A percentile compares a stretch with the other conserved stretches of the same genome.
phyloP scores from a whole-genome alignment of 2,329 filamentous ascomycete species.

The Ophiostoma tasmaniense region DNA sequence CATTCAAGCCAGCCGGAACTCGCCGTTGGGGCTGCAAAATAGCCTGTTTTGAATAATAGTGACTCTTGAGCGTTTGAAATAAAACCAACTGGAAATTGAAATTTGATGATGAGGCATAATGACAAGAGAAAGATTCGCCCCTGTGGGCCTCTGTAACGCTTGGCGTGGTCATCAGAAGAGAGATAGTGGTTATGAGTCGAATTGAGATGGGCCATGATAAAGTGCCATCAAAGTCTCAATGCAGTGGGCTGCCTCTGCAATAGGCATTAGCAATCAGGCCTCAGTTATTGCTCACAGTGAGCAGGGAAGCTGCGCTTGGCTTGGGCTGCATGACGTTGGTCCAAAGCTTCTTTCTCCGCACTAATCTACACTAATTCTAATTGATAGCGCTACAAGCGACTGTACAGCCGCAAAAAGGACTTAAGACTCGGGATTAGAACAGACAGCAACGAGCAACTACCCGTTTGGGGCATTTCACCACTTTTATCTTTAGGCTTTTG shows the following conservation, averaged over 20 bases:
- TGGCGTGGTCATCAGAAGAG: too few species aligned
- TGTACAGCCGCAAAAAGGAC: not conserved
- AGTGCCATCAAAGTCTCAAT: too few species aligned
- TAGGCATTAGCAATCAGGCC: not conserved
- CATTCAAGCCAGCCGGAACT: too few species aligned
- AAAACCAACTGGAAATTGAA: too few species aligned
- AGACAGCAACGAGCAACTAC: not conserved
- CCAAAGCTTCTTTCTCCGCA: conserved; percentile 10
- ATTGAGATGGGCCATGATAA: too few species aligned
- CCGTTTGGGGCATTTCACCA: not conserved
- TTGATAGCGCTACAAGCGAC: not conserved
- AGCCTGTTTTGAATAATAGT: too few species aligned
- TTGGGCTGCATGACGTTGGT: not conserved
- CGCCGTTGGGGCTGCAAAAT: too few species aligned
- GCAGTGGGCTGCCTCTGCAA: not conserved
- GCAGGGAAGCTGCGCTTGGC: not conserved
- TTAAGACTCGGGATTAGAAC: not conserved
- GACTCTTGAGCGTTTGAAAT: too few species aligned
- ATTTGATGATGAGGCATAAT: too few species aligned
- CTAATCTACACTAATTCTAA: not conserved
- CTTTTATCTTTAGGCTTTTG: not conserved
- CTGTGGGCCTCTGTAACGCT: not conserved
- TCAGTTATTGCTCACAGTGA: not conserved
- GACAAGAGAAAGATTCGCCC: too few species aligned
- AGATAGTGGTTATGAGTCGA: too few species aligned